Evolutionary conservation across 2,329 filamentous ascomycete species (phyloP), one percentile per base, ranked within the genome.

Genomic region (Penicillium sp.): DNA sequence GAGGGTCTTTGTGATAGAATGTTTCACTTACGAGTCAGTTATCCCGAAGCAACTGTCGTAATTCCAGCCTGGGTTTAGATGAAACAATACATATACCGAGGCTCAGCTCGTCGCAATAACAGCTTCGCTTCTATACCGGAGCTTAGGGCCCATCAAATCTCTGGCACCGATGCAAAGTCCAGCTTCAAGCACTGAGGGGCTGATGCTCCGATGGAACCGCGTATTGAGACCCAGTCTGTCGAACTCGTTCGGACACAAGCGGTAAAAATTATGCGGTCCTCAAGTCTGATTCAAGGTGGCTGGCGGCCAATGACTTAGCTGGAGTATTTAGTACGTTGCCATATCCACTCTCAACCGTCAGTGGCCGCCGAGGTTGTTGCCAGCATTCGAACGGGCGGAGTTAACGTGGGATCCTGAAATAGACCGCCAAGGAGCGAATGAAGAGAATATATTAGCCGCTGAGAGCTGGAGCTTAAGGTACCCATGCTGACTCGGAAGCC

Each of bases 11-110:
- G 21, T 57, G 55, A 6, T 35, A 52, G 26, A 52, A 26, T 52
- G 56, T 58, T 21, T 58, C 56, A 52, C 26, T 21, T 26, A 26
- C 56, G 48, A 58, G 23, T 58, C 48, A 58, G 26, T 35, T 19
- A 13, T 23, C 6, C 46, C 41, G 31, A 46, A 57, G 54, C 35
- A 41, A 15, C 35, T 41, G 35, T 41, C 35, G 11, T 15, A 15
- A 41, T 41, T 41, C 35, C 35, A 41, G 11, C 11, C 35, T 13
- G 35, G 17, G 35, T 41, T 13, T 15, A 9, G 35, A 17, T 41
- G 13, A 41, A 13, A 15, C 35, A 41, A 41, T 38, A 26, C 26
- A 26, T 26, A 26, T 41, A 41, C 15, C 35, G 1, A 15, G 35
- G 15, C 5, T 41, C 35, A 41, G 35, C 13, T 41, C 35, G 35